Base-by-base conservation (phyloP, 768 basidiomycete species). In the Tubosaeta sp. region DNA sequence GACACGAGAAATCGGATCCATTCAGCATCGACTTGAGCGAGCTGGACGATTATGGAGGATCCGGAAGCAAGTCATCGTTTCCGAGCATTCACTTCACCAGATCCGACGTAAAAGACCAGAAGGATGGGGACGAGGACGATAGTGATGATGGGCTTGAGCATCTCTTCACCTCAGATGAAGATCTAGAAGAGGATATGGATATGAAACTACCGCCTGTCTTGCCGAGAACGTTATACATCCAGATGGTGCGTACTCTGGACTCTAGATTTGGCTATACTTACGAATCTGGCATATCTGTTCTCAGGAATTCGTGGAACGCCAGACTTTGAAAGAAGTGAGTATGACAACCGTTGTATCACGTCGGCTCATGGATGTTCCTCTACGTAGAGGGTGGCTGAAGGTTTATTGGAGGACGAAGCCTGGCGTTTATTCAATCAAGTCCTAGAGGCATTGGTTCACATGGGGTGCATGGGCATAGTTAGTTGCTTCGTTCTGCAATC, bases 361-460 rank as follows among this genome's bases (percentile, higher is more conserved):
- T 40, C 43, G 48, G 18, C 48, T 48, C 18, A 59, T 19, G 21
- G 3, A 14, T 18, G 25, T 30, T 43, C 12, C 29, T n/a, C 14
- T 25, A 2, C 3, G 4, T 44, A 86, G 84, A 75, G 86, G 39
- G 81, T 94, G 30, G 86, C 85, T 30, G 88, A 91, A 57, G 88
- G 89, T 2, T 69, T 97, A 7, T 74, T 79, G 1, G 90, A 93
- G 68, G 84, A 88, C 42, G 90, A 95, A 53, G 85, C 85, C 0
- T 97, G 94, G 94, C 73, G 87, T 19, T 70, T 96, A 13, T 92
- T 97, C 64, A 83, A 88, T 46, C 92, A 97, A 68, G 83, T 94
- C 32, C 68, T 95, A 29, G 92, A 95, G 55, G 94, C 94, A 1
- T 74, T 97, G 10, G 86, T 86, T 1, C 90, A 96, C 57, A 92